These are phyloP conservation scores for Fusarium nodosum DNA, from an alignment of 2,329 filamentous ascomycete species.

Conservation along the genomic window DNA sequence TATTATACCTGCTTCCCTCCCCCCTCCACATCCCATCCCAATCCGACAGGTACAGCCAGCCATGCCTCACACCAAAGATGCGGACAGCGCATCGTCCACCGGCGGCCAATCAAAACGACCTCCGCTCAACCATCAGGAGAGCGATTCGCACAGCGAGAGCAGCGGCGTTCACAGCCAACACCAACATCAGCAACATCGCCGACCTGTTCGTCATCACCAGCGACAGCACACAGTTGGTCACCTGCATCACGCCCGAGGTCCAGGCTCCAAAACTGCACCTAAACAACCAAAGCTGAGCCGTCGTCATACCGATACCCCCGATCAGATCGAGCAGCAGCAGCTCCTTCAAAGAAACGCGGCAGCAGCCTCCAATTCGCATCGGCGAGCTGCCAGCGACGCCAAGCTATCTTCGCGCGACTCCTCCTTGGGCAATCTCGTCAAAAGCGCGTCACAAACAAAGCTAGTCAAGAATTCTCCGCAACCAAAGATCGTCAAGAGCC, in stretches of 20 bases:
- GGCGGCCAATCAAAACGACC: conserved; percentile 70
- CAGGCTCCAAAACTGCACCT: conserved; percentile 64
- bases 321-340: conserved; percentile 50
- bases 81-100: conserved; percentile 61
- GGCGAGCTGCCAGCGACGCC: conserved; percentile 65
- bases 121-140: conserved; percentile 55
- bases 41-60: conserved; percentile 35
- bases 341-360: conserved; percentile 40
- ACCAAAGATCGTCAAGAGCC: conserved; percentile 65
- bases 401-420: conserved; percentile 62
- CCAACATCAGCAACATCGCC: conserved; percentile 52
- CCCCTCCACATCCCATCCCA: conserved; percentile 1
- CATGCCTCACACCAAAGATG: conserved; percentile 62
- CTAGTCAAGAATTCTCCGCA: conserved; percentile 62
- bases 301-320: conserved; percentile 58
- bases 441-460: conserved; percentile 67
- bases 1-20: conserved; percentile 31
- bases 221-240: conserved; percentile 55
- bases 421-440: conserved; percentile 62
- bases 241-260: conserved; percentile 65
- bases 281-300: conserved; percentile 63
- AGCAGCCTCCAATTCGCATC: conserved; percentile 55
- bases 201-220: conserved; percentile 53
- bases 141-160: conserved; percentile 54
- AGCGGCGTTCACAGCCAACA: conserved; percentile 51